These are phyloP conservation scores for Pichia sp. DNA, from an alignment of 1,139 yeast species.

Conservation along the genomic window DNA sequence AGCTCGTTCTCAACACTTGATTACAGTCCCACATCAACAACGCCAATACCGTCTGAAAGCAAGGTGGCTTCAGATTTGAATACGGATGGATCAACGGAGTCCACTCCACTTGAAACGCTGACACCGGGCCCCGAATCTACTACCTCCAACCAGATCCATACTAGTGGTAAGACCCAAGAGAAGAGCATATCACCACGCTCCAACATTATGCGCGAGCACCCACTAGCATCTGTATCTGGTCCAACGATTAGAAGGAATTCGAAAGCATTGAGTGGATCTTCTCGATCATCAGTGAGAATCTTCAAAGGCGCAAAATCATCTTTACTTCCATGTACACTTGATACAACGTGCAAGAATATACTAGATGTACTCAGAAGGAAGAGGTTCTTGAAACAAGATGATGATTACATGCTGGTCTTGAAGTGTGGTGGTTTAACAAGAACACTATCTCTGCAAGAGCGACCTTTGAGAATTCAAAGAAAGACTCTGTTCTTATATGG, in stretches of 20 bases:
- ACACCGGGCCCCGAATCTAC: too few relatives aligned
- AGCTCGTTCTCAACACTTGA: too few relatives aligned
- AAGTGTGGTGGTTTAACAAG: slow-evolving; percentile 75
- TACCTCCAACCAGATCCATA: too few relatives aligned
- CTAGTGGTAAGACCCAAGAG: too few relatives aligned
- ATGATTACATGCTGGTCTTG: slow-evolving; percentile 74
- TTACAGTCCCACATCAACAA: too few relatives aligned
- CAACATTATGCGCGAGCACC: too few relatives aligned
- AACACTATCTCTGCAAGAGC: slow-evolving; percentile 63
- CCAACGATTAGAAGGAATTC: neutral
- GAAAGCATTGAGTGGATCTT: slow-evolving; percentile 24
- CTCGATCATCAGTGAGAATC: slow-evolving; percentile 38
- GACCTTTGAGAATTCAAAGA: slow-evolving; percentile 73
- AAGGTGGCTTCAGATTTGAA: too few relatives aligned
- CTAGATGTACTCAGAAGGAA: slow-evolving; percentile 62
- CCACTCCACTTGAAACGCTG: too few relatives aligned
- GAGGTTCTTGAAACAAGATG: slow-evolving; percentile 61
- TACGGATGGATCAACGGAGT: too few relatives aligned
- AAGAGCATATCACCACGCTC: too few relatives aligned
- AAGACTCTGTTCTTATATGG: slow-evolving; percentile 73
- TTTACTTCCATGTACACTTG: slow-evolving; percentile 39
- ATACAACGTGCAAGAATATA: slow-evolving; percentile 72
- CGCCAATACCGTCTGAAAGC: too few relatives aligned
- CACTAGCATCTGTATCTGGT: too few relatives aligned
- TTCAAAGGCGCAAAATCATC: slow-evolving; percentile 42